Evolutionary conservation across 2,329 filamentous ascomycete genomes (phyloP).

Genomic region (Fusarium graminum): DNA sequence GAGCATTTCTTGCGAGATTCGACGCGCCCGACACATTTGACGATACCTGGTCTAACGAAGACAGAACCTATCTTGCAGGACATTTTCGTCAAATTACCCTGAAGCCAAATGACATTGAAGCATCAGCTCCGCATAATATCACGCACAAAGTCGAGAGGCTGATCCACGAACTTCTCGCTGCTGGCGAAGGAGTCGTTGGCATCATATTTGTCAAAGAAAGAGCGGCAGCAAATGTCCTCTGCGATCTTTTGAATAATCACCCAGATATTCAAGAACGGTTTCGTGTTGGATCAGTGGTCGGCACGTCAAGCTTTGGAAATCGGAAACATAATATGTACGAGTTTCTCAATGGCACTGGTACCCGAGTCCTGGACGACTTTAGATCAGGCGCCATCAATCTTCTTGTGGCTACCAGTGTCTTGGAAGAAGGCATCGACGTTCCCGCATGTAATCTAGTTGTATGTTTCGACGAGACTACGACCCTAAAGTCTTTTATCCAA

Average conservation of each 20-base stretch:
- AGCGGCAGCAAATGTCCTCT: constrained; percentile 70
- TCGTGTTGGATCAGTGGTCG: constrained; percentile 67
- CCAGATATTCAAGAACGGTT: constrained; percentile 62
- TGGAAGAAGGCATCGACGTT: constrained; percentile 77
- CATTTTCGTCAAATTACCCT: constrained; percentile 57
- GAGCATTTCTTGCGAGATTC: constrained; percentile 49
- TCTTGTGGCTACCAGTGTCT: constrained; percentile 72
- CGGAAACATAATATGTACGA: constrained; percentile 59
- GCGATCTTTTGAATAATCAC: constrained; percentile 67
- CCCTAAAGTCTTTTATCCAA: constrained; percentile 70
- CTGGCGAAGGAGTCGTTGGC: constrained; percentile 62
- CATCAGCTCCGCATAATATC: constrained; percentile 50
- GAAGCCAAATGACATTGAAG: constrained; percentile 17
- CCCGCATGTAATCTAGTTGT: constrained; percentile 73
- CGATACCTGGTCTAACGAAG: constrained; percentile 61
- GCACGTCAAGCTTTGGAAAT: constrained; percentile 58
- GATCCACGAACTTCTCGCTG: constrained; percentile 62
- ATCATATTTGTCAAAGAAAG: constrained; percentile 78
- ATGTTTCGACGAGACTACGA: constrained; percentile 65
- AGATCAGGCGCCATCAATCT: constrained; percentile 67
- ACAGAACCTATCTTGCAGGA: constrained; percentile 68
- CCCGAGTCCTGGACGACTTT: constrained; percentile 61
- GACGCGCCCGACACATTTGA: constrained; percentile 45
- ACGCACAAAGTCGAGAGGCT: constrained; percentile 71
- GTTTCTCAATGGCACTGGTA: constrained; percentile 51